Evolutionary conservation across 2,329 filamentous ascomycete genomes (phyloP), one percentile per base, ranked within the genome.

Genomic region (Cylindrodendrum hubeiense): DNA sequence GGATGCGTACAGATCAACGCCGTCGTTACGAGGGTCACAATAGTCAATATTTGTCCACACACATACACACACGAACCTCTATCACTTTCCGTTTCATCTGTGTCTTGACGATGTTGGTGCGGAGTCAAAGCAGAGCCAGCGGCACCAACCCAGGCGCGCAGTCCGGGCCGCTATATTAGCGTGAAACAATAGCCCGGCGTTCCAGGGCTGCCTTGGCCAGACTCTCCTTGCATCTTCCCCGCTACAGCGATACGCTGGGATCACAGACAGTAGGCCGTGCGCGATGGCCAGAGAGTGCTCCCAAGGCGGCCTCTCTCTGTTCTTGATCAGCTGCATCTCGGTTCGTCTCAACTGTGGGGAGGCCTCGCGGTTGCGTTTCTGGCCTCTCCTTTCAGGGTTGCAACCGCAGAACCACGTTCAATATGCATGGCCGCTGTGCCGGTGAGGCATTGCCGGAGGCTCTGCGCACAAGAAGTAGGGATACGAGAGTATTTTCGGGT

Each of bases 131-230:
- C 46, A 49, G 34, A 58, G 55, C 52, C 53, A 26, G 33, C 46
- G 46, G 34, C 55, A 55, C 52, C 53, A 64, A 49, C 43, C 44
- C 58, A 60, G 37, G 17, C 39, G 59, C 44, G 59, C 50, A 63
- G 56, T 46, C 30, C 49, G 57, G 60, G 37, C 47, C 50, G 30
- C 63, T 54, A 64, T 21, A 55, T 66, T 67, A 67, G 67, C 65
- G 71, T 66, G 69, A 72, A 72, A 74, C 65, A 62, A 47, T 61
- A 57, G 63, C 59, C 59, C 28, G 30, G 52, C 37, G 30, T 28
- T 28, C 37, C 47, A 37, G 26, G 24, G 24, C 28, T 28, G 17
- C 24, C 6, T 17, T 17, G n/a, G 6, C 4, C 15, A 22, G 3
- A 46, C 9, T 5, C 15, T 10, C 24, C 44, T 47, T 15, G 22